These are phyloP conservation scores for Apiotrichum laibachii DNA, from an alignment of 1,284 basidiomycete species.

Conservation along the genomic window DNA sequence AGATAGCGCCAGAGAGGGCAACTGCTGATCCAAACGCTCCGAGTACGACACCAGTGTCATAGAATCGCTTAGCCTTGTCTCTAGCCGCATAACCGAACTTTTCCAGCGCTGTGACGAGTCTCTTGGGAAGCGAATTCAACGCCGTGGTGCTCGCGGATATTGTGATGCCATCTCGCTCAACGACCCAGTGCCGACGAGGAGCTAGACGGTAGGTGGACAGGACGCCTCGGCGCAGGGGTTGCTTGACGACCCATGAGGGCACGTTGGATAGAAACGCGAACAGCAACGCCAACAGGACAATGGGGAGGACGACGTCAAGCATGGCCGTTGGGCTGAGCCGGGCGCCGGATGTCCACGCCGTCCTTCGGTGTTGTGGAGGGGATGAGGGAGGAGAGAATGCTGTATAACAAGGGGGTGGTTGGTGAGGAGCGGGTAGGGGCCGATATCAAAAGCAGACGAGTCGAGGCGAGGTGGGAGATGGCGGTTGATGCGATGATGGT, in stretches of 20 bases:
- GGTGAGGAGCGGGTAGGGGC: no score
- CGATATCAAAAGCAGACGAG: no score
- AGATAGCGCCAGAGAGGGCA: conserved; percentile 24
- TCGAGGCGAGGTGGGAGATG: no score
- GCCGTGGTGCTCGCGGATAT: conserved; percentile 27
- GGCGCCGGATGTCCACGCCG: background rate
- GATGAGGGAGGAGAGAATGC: no score
- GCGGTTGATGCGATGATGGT: no score
- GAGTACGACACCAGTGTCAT: conserved; percentile 24
- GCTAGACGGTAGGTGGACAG: conserved; percentile 22
- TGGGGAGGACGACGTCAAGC: conserved; percentile 29
- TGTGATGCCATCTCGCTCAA: conserved; percentile 22
- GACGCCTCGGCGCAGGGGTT: conserved; percentile 6
- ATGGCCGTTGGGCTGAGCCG: conserved; percentile 3
- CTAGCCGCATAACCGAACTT: background rate
- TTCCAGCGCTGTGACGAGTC: background rate
- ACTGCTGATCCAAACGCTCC: conserved; percentile 9
- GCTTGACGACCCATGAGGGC: conserved; percentile 7
- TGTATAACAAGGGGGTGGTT: no score
- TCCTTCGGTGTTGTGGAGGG: no score
- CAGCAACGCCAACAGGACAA: conserved; percentile 22
- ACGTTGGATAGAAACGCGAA: conserved; percentile 19
- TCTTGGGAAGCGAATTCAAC: conserved; percentile 28
- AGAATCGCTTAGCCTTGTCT: conserved; percentile 12
- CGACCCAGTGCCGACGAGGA: conserved; percentile 19